These are phyloP conservation scores for Rhynchosporium agropyri DNA, from an alignment of 2,329 filamentous ascomycete species.

Conservation along the genomic window DNA sequence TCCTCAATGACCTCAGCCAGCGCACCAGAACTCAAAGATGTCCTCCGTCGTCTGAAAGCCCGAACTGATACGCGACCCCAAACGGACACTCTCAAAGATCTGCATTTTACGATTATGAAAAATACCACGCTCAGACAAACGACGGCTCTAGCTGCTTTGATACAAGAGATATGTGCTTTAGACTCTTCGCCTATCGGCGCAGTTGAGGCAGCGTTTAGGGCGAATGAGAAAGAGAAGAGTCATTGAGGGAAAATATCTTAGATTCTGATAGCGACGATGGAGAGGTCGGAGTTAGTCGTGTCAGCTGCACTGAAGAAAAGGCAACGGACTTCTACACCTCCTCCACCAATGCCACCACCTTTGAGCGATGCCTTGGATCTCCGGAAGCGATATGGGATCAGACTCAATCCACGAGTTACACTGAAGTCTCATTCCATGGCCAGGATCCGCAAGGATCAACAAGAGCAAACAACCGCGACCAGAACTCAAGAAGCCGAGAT, in stretches of 20 bases:
- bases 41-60: slow-evolving; percentile 4
- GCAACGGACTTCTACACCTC: neutral
- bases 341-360: neutral
- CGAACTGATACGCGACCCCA: neutral
- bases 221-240: slow-evolving; percentile 8
- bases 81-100: neutral
- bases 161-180: neutral
- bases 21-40: slow-evolving; percentile 7
- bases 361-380: neutral
- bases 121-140: neutral
- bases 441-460: neutral
- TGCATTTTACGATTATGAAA: neutral
- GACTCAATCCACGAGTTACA: neutral
- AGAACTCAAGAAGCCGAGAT: neutral
- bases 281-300: neutral
- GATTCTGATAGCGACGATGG: neutral
- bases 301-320: neutral
- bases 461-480: neutral
- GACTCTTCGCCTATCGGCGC: neutral
- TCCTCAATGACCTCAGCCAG: neutral
- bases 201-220: slow-evolving; percentile 1
- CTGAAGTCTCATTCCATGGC: neutral
- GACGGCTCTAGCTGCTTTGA: neutral
- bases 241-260: neutral
- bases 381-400: neutral